Percentiles rank a stretch among this genome's conserved stretches.
Conservation (phyloP, 495 filamentous ascomycete species). For the Neurospora sp. region DNA sequence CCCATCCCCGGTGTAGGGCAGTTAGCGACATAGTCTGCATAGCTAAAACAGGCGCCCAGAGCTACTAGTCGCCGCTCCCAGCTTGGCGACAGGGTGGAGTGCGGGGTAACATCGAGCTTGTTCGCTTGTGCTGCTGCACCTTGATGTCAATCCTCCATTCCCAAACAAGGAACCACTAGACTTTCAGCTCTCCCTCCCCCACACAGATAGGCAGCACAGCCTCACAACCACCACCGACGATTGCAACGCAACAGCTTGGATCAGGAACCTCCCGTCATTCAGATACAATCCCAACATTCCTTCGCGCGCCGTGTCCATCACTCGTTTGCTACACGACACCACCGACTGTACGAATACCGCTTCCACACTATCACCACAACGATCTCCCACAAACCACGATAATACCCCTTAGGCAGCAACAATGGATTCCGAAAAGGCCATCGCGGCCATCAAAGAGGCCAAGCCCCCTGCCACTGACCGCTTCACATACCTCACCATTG, state of each 20-base stretch:
- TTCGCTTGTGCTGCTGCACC: constrained; percentile 2
- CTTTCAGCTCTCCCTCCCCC: not conserved
- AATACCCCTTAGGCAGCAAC: not conserved
- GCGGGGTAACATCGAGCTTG: constrained; percentile 5
- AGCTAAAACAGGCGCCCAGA: not conserved
- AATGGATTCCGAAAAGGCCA: constrained; percentile 18
- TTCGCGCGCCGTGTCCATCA: not conserved
- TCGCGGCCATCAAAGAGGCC: constrained; percentile 32
- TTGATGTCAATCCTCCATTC: constrained; percentile 7
- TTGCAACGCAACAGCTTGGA: not conserved
- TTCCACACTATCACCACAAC: not conserved
- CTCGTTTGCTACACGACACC: not conserved
- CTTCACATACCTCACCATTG: constrained; percentile 77
- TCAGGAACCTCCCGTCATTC: not conserved
- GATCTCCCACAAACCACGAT: not conserved
- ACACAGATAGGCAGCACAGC: not conserved
- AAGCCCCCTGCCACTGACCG: constrained; percentile 66
- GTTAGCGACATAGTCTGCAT: not conserved
- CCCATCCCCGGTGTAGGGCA: not conserved
- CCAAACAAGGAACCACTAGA: not conserved
- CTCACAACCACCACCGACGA: not conserved
- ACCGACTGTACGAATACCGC: not conserved
- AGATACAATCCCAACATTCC: not conserved
- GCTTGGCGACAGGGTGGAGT: constrained; percentile 1
- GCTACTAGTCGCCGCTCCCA: not conserved